Evolutionary conservation across 768 basidiomycete species (phyloP), one percentile per base, ranked within the genome.

Genomic region (Pisolithus orientalis): DNA sequence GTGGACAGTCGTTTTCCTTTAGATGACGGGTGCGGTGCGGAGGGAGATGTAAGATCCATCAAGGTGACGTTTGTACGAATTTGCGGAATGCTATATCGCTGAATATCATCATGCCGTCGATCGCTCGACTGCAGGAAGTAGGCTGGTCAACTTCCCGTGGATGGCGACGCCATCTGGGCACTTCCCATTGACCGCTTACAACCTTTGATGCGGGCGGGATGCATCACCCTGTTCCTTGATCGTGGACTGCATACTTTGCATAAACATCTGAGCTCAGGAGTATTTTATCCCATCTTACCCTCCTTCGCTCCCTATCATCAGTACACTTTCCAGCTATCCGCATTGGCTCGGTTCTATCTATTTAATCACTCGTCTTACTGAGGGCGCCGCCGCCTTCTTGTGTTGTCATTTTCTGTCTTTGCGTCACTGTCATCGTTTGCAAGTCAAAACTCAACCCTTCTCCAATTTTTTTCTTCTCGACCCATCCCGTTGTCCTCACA

Each of bases 1-100:
- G 63, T 62, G 65, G 60, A 59, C 65, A 59, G 48, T 57, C 51
- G 57, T 57, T 59, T 57, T 49, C 34, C 47, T 58, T 56, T 54
- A 52, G 53, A 53, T 50, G 54, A 56, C 37, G 53, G 50, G 54
- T 25, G 44, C 47, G 50, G 54, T 25, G 44, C 47, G 42, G 55
- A 49, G 56, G 46, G 50, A 38, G 54, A 51, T 57, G 53, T 62
- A 54, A 46, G 59, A 62, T 54, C 16, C 48, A 52, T 51, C 54
- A 67, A 66, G 65, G 65, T 66, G 62, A 66, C 48, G 62, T 66
- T 34, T 52, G 59, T 58, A 53, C 55, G 56, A 44, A 65, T 52
- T 46, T 64, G 29, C 48, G 49, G 55, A 49, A 52, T 55, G 45
- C 42, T 39, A 44, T 44, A 42, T 37, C 6, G 44, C 63, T 66